A percentile compares a stretch with the other conserved stretches of the same genome.
These are phyloP conservation scores for Trichoderma lentiforme DNA, from an alignment of 2,329 filamentous ascomycete genomes.

Conservation along the genomic window DNA sequence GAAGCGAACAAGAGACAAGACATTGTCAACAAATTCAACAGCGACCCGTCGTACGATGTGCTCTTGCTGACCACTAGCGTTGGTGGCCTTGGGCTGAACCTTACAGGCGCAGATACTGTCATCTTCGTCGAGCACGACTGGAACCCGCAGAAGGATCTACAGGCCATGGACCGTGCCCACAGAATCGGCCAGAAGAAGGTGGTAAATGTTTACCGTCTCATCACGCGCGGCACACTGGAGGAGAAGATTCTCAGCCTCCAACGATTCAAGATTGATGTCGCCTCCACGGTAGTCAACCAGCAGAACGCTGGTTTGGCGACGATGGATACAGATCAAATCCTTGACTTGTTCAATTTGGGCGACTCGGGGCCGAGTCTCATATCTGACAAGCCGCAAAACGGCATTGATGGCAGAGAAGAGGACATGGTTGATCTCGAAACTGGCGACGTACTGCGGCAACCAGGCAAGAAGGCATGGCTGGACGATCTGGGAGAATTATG, in stretches of 20 bases:
- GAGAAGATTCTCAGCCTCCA: slow-evolving; percentile 98
- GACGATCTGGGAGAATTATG: slow-evolving; percentile 94
- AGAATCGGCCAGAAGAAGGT: slow-evolving; percentile 99
- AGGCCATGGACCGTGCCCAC: slow-evolving; percentile 98
- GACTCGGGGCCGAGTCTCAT: slow-evolving; percentile 69
- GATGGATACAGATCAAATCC: slow-evolving; percentile 98
- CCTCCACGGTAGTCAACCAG: slow-evolving; percentile 96
- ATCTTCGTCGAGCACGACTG: slow-evolving; percentile 99
- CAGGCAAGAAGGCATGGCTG: slow-evolving; percentile 92
- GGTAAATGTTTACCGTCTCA: slow-evolving; percentile 95
- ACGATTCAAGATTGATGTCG: slow-evolving; percentile 99
- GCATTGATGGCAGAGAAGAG: slow-evolving; percentile 63
- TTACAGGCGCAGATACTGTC: slow-evolving; percentile 96
- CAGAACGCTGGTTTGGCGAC: slow-evolving; percentile 91
- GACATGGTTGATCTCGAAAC: slow-evolving; percentile 93
- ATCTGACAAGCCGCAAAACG: slow-evolving; percentile 56
- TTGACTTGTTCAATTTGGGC: slow-evolving; percentile 91
- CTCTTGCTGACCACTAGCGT: slow-evolving; percentile 92
- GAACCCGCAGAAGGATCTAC: slow-evolving; percentile 98
- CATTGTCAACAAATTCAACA: slow-evolving; percentile 98
- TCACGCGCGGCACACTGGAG: slow-evolving; percentile 91
- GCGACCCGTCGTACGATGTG: slow-evolving; percentile 93
- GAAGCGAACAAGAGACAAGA: slow-evolving; percentile 93
- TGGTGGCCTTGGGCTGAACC: slow-evolving; percentile 87
- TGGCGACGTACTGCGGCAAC: slow-evolving; percentile 87